Percentiles rank a stretch among this genome's conserved stretches.
Evolutionary conservation across 164 flowering plant species (phyloP).

Genomic region (Piper longum): DNA sequence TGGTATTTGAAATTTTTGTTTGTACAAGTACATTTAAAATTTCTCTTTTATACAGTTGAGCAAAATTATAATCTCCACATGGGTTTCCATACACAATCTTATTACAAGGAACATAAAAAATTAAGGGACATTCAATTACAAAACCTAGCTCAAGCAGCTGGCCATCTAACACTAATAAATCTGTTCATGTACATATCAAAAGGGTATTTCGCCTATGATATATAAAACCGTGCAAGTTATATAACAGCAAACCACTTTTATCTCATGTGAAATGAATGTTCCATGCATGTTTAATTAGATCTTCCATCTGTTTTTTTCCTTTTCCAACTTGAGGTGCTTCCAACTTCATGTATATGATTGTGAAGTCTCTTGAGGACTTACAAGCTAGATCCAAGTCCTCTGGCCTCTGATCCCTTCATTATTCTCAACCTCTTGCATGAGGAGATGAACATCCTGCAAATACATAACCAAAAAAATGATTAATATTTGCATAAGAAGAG

Average conservation of each 20-base stretch:
- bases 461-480: neutral
- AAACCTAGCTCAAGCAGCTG: neutral
- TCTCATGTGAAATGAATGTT: conserved; percentile 16
- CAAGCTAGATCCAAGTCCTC: conserved; percentile 40
- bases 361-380: conserved; percentile 7
- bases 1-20: no score
- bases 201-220: neutral
- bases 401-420: conserved; percentile 76
- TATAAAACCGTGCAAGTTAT: neutral
- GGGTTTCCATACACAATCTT: conserved; percentile 9
- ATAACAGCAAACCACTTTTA: conserved; percentile 3
- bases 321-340: neutral
- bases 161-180: conserved; percentile 4
- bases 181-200: neutral
- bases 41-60: conserved; percentile 12
- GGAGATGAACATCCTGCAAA: conserved; percentile 60
- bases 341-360: neutral
- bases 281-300: conserved; percentile 6
- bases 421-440: conserved; percentile 77
- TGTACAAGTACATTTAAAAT: neutral
- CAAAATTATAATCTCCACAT: conserved; percentile 6
- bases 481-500: neutral
- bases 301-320: conserved; percentile 5
- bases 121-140: conserved; percentile 6
- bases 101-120: conserved; percentile 9